Conservation (phyloP, 805 yeast genomes). For the Candida nitratophila region DNA sequence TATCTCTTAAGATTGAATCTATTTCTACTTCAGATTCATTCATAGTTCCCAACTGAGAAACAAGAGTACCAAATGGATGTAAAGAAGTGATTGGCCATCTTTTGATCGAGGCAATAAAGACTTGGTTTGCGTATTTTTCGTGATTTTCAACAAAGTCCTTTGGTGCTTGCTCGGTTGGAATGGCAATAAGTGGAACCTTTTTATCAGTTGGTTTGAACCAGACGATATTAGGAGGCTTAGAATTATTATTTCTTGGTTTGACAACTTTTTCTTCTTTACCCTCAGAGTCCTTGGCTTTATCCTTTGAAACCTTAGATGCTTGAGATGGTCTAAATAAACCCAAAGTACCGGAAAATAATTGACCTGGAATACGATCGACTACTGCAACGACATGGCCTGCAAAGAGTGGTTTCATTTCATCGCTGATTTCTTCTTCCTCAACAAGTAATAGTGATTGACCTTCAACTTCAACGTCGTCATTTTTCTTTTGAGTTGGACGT, state of each 20-base stretch:
- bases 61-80: conserved; percentile 94
- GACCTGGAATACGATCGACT: conserved; percentile 95
- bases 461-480: conserved; percentile 97
- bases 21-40: conserved; percentile 74
- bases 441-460: conserved; percentile 88
- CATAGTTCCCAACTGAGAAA: conserved; percentile 77
- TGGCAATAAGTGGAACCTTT: conserved; percentile 95
- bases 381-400: conserved; percentile 99
- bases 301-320: conserved; percentile 69
- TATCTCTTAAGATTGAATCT: conserved; percentile 83
- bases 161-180: conserved; percentile 98
- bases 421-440: conserved; percentile 94
- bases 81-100: conserved; percentile 99
- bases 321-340: conserved; percentile 95
- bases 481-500: conserved; percentile 94
- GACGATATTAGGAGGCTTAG: conserved; percentile 78
- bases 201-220: conserved; percentile 99
- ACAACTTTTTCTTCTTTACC: conserved; percentile 18
- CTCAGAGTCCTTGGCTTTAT: conserved; percentile 33
- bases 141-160: conserved; percentile 90
- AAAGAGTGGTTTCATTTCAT: conserved; percentile 85
- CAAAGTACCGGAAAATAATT: conserved; percentile 87
- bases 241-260: conserved; percentile 9
- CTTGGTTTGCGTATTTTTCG: conserved; percentile 68
- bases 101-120: conserved; percentile 91